These are phyloP conservation scores for Aspergillus ellipticus DNA, from an alignment of 495 filamentous ascomycete genomes.

Conservation along the genomic window DNA sequence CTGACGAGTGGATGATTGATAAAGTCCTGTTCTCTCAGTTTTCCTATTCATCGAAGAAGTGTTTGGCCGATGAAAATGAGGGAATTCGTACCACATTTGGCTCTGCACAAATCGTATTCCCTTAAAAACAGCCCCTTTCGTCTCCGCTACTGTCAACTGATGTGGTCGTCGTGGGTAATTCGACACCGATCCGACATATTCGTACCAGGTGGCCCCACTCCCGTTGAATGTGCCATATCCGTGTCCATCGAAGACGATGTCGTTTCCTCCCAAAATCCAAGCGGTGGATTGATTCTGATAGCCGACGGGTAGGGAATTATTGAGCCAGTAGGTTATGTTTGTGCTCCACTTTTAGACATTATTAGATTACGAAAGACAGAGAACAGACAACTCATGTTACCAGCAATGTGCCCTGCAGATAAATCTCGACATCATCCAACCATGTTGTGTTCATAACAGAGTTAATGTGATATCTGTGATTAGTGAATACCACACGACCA, in stretches of 20 bases:
- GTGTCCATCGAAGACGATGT: slow-evolving; percentile 35
- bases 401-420: slow-evolving; percentile 32
- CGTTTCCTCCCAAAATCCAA: slow-evolving; percentile 42
- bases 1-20: slow-evolving; percentile 33
- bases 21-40: slow-evolving; percentile 19
- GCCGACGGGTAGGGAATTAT: slow-evolving; percentile 38
- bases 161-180: slow-evolving; percentile 45
- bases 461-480: slow-evolving; percentile 37
- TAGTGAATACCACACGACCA: slow-evolving; percentile 35
- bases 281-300: slow-evolving; percentile 51
- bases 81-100: slow-evolving; percentile 42
- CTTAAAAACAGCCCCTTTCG: slow-evolving; percentile 32
- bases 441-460: slow-evolving; percentile 40
- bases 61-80: too few species aligned
- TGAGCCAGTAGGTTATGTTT: slow-evolving; percentile 45
- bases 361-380: background rate
- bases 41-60: too few species aligned
- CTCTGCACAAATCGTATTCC: slow-evolving; percentile 37
- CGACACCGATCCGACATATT: slow-evolving; percentile 22
- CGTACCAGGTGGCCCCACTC: slow-evolving; percentile 44
- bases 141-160: slow-evolving; percentile 32
- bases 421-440: slow-evolving; percentile 40
- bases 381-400: background rate
- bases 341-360: slow-evolving; percentile 35
- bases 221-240: slow-evolving; percentile 41